Evolutionary conservation across 495 filamentous ascomycete species (phyloP).

Genomic region (Amniculicola lignicola): DNA sequence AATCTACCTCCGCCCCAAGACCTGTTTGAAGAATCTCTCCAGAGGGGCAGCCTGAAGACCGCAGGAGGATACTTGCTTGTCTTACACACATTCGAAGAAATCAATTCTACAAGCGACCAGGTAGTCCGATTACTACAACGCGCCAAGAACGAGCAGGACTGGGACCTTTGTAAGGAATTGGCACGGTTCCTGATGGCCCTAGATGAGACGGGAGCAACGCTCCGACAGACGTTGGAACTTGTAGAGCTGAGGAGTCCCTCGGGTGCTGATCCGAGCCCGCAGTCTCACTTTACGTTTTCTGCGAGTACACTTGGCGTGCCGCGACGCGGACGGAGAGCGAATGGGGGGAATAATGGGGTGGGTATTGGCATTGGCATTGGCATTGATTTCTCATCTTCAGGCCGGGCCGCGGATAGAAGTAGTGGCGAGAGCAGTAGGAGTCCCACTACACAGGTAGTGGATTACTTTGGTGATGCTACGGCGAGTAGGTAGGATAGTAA

Average conservation of each 20-base stretch:
- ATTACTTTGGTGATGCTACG: constrained; percentile 18
- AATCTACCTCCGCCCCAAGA: constrained; percentile 85
- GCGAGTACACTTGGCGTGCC: constrained; percentile 19
- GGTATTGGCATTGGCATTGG: constrained; percentile 14
- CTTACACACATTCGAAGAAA: constrained; percentile 86
- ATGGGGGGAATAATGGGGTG: not conserved
- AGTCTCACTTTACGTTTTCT: constrained; percentile 9
- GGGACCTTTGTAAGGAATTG: constrained; percentile 95
- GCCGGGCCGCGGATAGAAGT: constrained; percentile 2
- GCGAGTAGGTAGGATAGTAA: too few relatives aligned
- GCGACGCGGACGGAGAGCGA: constrained; percentile 2
- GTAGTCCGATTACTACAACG: constrained; percentile 77
- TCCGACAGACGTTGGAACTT: constrained; percentile 72
- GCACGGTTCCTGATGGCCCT: constrained; percentile 90
- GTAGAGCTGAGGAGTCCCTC: constrained; percentile 56
- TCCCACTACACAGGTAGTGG: constrained; percentile 15
- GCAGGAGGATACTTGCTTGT: constrained; percentile 96
- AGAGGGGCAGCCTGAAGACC: constrained; percentile 82
- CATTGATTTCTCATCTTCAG: constrained; percentile 8
- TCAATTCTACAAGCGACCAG: constrained; percentile 65
- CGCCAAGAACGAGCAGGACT: constrained; percentile 82
- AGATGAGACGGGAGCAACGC: constrained; percentile 77
- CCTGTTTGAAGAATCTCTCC: constrained; percentile 87
- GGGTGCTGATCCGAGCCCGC: constrained; percentile 33
- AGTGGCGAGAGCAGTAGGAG: constrained; percentile 16